Percentiles rank a stretch among this genome's conserved stretches.
Evolutionary conservation across 2,329 filamentous ascomycete genomes (phyloP).

Genomic region (Fusarium irregulare): DNA sequence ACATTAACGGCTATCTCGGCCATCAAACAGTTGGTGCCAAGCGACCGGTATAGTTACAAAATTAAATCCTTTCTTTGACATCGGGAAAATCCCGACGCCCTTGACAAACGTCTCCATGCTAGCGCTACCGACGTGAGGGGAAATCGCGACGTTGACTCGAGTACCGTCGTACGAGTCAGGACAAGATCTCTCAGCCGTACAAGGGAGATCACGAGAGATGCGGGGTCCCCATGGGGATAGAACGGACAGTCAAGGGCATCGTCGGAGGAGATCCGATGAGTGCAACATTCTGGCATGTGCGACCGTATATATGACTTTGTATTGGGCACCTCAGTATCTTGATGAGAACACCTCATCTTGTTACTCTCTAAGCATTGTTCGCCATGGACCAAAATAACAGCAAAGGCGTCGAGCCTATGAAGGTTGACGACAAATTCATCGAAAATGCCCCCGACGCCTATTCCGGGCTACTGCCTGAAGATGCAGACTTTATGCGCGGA

Average conservation of each 20-base stretch:
- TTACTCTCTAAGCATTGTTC: no score
- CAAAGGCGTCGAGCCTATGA: not conserved
- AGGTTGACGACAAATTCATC: conserved; percentile 6
- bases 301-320: not conserved
- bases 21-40: not conserved
- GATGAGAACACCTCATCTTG: no score
- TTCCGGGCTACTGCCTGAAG: conserved; percentile 37
- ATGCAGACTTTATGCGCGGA: conserved; percentile 24
- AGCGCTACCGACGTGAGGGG: not conserved
- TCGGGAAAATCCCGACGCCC: not conserved
- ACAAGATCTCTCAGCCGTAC: not conserved
- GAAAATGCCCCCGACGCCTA: conserved; percentile 33
- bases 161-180: not conserved
- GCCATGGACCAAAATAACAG: not conserved
- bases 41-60: not conserved
- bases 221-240: conserved; percentile 4
- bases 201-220: not conserved
- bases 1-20: not conserved
- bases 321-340: no score
- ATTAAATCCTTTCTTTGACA: not conserved
- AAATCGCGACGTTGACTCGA: not conserved
- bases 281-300: rapidly evolving
- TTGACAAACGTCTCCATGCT: not conserved
- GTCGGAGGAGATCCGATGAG: not conserved
- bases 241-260: not conserved